Conservation (phyloP, 192 early-diverging fungal species). For the Rhizoclosmatium sp. region DNA sequence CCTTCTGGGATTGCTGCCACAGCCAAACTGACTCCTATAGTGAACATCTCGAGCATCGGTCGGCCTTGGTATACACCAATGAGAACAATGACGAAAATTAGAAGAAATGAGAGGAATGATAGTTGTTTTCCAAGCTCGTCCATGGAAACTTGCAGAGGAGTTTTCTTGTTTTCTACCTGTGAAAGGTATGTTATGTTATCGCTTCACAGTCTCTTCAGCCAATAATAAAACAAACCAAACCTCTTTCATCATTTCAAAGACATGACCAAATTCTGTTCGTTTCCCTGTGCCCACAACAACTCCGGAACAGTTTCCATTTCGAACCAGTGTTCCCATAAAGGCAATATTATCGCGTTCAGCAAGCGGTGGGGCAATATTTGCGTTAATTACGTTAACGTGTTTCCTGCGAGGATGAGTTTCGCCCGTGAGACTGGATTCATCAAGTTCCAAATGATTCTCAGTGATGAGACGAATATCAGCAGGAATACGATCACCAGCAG, state of each 20-base stretch:
- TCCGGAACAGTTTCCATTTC: slow-evolving; percentile 86
- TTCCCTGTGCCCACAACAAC: slow-evolving; percentile 91
- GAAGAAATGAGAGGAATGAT: slow-evolving; percentile 83
- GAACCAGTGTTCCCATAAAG: slow-evolving; percentile 94
- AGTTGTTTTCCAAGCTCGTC: slow-evolving; percentile 90
- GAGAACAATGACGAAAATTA: slow-evolving; percentile 84
- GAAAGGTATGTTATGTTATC: neutral
- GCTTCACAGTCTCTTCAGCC: neutral
- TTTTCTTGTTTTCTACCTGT: slow-evolving; percentile 84
- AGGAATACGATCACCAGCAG: slow-evolving; percentile 91
- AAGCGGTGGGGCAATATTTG: slow-evolving; percentile 44
- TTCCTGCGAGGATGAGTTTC: slow-evolving; percentile 86
- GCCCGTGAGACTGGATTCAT: slow-evolving; percentile 90
- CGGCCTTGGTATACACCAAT: slow-evolving; percentile 89
- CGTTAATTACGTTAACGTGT: slow-evolving; percentile 61
- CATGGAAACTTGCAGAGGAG: slow-evolving; percentile 94
- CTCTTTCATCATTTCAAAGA: slow-evolving; percentile 93
- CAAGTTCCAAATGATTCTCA: slow-evolving; percentile 85
- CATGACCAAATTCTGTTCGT: slow-evolving; percentile 92
- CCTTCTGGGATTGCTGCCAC: slow-evolving; percentile 99
- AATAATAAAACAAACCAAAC: slow-evolving; percentile 40
- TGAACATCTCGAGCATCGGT: slow-evolving; percentile 95
- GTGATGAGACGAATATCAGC: slow-evolving; percentile 87
- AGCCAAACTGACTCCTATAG: slow-evolving; percentile 91
- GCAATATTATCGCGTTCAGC: slow-evolving; percentile 87